These are phyloP conservation scores for Cicer yamashitae DNA, from an alignment of 306 rosid genomes.

Conservation along the genomic window DNA sequence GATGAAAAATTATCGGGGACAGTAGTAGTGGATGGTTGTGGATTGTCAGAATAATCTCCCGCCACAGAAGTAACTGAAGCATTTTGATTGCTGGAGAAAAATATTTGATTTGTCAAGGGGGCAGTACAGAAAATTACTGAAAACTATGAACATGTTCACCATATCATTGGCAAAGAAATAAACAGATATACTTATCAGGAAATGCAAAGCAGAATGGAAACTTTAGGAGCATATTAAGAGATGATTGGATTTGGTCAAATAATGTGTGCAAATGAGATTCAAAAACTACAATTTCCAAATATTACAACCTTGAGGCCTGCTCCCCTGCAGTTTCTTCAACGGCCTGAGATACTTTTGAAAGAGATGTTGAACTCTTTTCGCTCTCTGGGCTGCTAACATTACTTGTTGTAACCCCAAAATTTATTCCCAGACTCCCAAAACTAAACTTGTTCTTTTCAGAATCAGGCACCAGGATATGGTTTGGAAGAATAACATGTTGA, in stretches of 20 bases:
- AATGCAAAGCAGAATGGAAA: slow-evolving; percentile 15
- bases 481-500: slow-evolving; percentile 89
- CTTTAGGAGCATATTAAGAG: slow-evolving; percentile 4
- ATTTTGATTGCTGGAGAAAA: slow-evolving; percentile 63
- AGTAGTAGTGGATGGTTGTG: slow-evolving; percentile 58
- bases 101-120: slow-evolving; percentile 26
- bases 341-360: slow-evolving; percentile 70
- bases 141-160: slow-evolving; percentile 22
- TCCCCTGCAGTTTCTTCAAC: slow-evolving; percentile 70
- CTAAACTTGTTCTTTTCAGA: slow-evolving; percentile 89
- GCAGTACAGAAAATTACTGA: not conserved
- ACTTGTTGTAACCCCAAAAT: slow-evolving; percentile 64
- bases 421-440: slow-evolving; percentile 89
- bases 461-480: slow-evolving; percentile 89
- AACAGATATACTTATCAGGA: slow-evolving; percentile 23
- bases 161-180: not conserved
- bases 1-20: slow-evolving; percentile 65
- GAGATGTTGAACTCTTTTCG: slow-evolving; percentile 70
- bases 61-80: slow-evolving; percentile 56
- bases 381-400: slow-evolving; percentile 58
- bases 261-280: not conserved
- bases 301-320: slow-evolving; percentile 69
- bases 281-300: slow-evolving; percentile 24
- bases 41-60: slow-evolving; percentile 68
- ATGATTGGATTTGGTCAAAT: slow-evolving; percentile 1